These are phyloP conservation scores for Diaporthe humulicola DNA, from an alignment of 2,329 filamentous ascomycete genomes.

Conservation along the genomic window DNA sequence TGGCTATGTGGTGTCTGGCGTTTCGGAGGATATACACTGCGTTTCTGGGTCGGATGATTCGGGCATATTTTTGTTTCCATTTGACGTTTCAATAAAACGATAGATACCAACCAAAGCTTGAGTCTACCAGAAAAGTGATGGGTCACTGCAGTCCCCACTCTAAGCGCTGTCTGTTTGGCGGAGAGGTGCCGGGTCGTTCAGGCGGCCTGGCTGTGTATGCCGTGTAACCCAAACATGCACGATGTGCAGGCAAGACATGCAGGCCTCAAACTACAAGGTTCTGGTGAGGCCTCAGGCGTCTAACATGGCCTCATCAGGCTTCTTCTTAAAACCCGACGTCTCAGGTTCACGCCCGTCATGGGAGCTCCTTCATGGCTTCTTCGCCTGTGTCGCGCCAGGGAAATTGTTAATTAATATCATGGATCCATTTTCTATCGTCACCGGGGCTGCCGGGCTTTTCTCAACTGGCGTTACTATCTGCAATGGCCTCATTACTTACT, in stretches of 20 bases:
- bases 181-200: background rate
- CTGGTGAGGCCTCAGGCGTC: conserved; percentile 3
- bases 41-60: background rate
- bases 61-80: background rate
- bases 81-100: background rate
- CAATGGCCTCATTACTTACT: background rate
- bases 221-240: conserved; percentile 2
- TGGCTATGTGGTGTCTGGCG: background rate
- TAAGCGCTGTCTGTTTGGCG: background rate
- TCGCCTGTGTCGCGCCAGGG: no score
- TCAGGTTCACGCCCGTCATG: background rate
- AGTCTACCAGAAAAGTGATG: background rate
- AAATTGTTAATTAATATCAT: background rate
- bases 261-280: background rate
- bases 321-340: background rate
- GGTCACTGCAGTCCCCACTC: background rate
- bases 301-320: background rate
- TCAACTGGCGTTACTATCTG: background rate
- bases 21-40: background rate
- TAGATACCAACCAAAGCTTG: no score
- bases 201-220: conserved; percentile 21
- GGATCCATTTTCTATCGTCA: background rate
- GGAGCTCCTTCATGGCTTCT: background rate
- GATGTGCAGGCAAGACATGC: background rate
- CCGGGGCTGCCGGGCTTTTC: background rate